Percentiles rank a stretch among this genome's conserved stretches.
Conservation (phyloP, 495 filamentous ascomycete genomes). For the Penicillium canariense region DNA sequence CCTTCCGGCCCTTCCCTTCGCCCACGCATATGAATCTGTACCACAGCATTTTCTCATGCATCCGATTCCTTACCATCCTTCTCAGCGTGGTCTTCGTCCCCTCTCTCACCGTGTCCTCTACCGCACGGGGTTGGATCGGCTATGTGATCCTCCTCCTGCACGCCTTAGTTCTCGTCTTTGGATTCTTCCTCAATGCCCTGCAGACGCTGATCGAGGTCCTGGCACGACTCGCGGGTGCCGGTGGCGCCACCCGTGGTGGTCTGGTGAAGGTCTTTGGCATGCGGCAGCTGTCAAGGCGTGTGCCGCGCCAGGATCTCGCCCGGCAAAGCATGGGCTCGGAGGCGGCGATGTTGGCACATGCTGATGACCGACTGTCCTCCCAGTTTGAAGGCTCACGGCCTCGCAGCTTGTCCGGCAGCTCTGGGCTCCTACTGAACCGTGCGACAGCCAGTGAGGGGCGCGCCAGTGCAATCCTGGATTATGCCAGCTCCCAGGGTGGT, state of each 20-base stretch:
- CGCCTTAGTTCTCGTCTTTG: constrained; percentile 82
- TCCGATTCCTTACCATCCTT: constrained; percentile 76
- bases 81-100: constrained; percentile 87
- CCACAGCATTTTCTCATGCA: constrained; percentile 76
- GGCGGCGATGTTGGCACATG: constrained; percentile 71
- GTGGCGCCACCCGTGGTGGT: constrained; percentile 80
- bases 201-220: constrained; percentile 86
- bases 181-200: constrained; percentile 88
- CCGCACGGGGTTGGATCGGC: constrained; percentile 88
- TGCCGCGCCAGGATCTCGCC: constrained; percentile 57
- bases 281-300: constrained; percentile 82
- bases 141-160: constrained; percentile 89
- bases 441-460: constrained; percentile 47
- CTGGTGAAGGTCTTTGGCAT: constrained; percentile 88
- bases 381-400: constrained; percentile 65
- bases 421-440: constrained; percentile 66
- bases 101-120: constrained; percentile 70
- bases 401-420: constrained; percentile 82
- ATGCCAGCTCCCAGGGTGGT: constrained; percentile 44
- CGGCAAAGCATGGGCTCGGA: constrained; percentile 77
- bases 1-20: constrained; percentile 84
- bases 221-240: constrained; percentile 76
- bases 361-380: constrained; percentile 62
- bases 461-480: constrained; percentile 44
- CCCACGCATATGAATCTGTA: constrained; percentile 98